Percentiles rank a stretch among this genome's conserved stretches.
phyloP scores from a whole-genome alignment of 2,329 filamentous ascomycete genomes.

The Diaporthe sp. region DNA sequence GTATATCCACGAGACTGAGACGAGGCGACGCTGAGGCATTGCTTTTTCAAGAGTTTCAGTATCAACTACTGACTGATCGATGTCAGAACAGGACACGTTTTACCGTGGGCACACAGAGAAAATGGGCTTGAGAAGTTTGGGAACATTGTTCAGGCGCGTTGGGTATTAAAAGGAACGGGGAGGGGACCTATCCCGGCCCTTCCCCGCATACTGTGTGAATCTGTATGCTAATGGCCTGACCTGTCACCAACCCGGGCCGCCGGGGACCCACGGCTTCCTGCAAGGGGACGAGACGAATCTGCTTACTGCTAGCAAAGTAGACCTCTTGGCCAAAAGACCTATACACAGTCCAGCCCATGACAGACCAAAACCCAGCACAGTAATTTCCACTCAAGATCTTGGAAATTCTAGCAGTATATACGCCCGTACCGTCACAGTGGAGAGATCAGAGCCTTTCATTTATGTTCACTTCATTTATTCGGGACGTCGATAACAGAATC shows the following conservation, averaged over 20 bases:
- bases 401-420: too few species aligned
- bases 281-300: not conserved
- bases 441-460: too few species aligned
- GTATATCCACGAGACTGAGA: not conserved
- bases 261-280: not conserved
- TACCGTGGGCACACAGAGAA: not conserved
- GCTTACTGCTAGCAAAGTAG: too few species aligned
- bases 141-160: not conserved
- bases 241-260: slow-evolving; percentile 1
- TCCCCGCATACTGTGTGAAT: not conserved
- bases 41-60: not conserved
- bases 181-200: not conserved
- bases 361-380: too few species aligned
- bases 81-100: not conserved
- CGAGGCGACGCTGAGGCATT: not conserved
- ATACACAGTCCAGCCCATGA: too few species aligned
- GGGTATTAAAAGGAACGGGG: not conserved
- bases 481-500: too few species aligned
- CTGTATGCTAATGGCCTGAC: not conserved
- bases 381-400: too few species aligned
- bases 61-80: not conserved
- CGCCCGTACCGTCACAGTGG: too few species aligned
- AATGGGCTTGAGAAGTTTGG: not conserved
- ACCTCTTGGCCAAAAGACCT: too few species aligned
- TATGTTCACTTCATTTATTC: too few species aligned